These are phyloP conservation scores for Amborella trichopoda DNA, from an alignment of 164 flowering plant species.

Conservation along the genomic window DNA sequence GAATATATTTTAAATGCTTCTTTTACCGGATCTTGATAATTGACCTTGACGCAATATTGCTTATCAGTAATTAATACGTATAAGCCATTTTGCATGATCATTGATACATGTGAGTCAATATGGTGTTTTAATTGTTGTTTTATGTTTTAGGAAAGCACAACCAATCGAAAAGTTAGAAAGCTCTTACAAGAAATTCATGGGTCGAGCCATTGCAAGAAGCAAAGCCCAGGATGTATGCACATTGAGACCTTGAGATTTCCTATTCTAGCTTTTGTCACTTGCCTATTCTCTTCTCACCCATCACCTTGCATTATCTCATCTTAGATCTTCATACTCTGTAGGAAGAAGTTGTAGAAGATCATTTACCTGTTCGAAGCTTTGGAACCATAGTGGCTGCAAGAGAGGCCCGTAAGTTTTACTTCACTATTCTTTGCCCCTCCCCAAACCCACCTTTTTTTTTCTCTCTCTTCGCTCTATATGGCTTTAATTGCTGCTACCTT, in stretches of 20 bases:
- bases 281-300: background rate
- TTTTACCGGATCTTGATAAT: background rate
- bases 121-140: background rate
- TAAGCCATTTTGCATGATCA: background rate
- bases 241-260: background rate
- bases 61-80: too few relatives aligned
- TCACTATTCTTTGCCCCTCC: background rate
- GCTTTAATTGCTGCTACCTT: background rate
- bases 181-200: slow-evolving; percentile 59
- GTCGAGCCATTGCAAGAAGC: slow-evolving; percentile 46
- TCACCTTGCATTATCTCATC: background rate
- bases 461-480: too few relatives aligned
- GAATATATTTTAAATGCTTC: background rate
- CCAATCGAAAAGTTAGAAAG: slow-evolving; percentile 59
- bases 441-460: too few relatives aligned
- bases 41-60: background rate
- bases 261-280: background rate
- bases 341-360: slow-evolving; percentile 41
- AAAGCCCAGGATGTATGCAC: slow-evolving; percentile 40
- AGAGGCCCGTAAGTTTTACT: slow-evolving; percentile 34
- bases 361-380: slow-evolving; percentile 53
- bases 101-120: background rate
- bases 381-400: slow-evolving; percentile 57
- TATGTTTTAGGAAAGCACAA: slow-evolving; percentile 49
- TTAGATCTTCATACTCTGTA: slow-evolving; percentile 8